Evolutionary conservation across 73 alveolate species (phyloP).

Genomic region (Paramecium bursaria): DNA sequence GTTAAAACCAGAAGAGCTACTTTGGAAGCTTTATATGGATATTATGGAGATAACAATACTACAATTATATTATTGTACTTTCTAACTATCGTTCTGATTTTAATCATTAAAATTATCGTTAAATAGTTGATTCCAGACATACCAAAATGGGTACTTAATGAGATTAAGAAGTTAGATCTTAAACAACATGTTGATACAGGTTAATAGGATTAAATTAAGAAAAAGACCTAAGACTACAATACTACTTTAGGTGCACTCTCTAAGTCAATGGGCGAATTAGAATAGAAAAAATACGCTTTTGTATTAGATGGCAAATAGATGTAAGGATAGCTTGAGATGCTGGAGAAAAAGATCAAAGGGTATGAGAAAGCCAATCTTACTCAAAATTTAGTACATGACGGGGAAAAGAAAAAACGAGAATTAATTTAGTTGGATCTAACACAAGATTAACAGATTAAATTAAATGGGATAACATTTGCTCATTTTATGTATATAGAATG

Average conservation of each 20-base stretch:
- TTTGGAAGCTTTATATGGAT: conserved; percentile 8
- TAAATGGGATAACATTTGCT: too few relatives aligned
- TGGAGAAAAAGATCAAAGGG: not conserved
- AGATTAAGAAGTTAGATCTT: not conserved
- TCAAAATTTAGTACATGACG: not conserved
- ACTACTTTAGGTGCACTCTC: not conserved
- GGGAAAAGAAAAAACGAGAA: not conserved
- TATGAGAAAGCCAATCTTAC: not conserved
- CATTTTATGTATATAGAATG: conserved; percentile 59
- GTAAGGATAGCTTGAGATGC: conserved; percentile 24
- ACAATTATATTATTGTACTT: conserved; percentile 14
- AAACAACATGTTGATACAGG: conserved; percentile 57
- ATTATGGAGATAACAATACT: conserved; percentile 13
- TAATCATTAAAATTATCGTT: not conserved
- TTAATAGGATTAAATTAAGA: not conserved
- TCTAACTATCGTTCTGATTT: not conserved
- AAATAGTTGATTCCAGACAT: conserved; percentile 30
- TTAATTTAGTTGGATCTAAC: conserved; percentile 37
- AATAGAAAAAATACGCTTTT: not conserved
- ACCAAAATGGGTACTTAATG: conserved; percentile 54
- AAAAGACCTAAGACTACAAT: not conserved
- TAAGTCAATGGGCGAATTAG: not conserved
- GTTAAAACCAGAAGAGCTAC: conserved; percentile 15
- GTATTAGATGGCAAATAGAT: not conserved
- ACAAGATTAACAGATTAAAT: too few relatives aligned